Percentiles rank a stretch among this genome's conserved stretches.
Evolutionary conservation across 2,329 filamentous ascomycete species (phyloP).

Genomic region (Aspergillus chevalieri): DNA sequence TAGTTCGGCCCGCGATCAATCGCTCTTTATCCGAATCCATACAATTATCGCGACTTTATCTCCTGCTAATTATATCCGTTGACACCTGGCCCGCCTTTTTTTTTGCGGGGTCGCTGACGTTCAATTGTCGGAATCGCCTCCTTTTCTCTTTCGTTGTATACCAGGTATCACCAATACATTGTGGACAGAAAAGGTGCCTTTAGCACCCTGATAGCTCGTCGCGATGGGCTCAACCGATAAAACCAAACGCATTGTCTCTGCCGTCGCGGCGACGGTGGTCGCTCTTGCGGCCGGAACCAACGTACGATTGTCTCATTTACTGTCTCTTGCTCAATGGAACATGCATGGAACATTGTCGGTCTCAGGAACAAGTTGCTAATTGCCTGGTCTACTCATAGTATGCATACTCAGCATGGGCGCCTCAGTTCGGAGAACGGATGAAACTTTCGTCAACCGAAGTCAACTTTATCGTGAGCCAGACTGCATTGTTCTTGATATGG

Average conservation of each 20-base stretch:
- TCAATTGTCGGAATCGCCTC: not conserved
- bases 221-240: conserved; percentile 25
- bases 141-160: not conserved
- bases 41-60: not conserved
- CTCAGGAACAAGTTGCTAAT: conserved; percentile 8
- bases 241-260: conserved; percentile 67
- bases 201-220: conserved; percentile 2
- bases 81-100: not conserved
- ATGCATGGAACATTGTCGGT: not conserved
- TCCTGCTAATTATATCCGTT: not conserved
- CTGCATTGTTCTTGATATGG: conserved; percentile 1
- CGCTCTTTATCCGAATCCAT: not conserved
- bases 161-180: not conserved
- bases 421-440: conserved; percentile 83
- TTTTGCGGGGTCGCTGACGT: not conserved
- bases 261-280: conserved; percentile 76
- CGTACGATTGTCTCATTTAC: conserved; percentile 42
- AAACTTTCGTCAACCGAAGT: conserved; percentile 85
- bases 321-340: not conserved
- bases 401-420: conserved; percentile 96
- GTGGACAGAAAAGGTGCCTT: not conserved
- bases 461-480: conserved; percentile 69
- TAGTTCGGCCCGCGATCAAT: not conserved
- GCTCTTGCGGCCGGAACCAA: conserved; percentile 90
- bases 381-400: conserved; percentile 54